These are phyloP conservation scores for Pilaira anomala DNA, from an alignment of 192 early-diverging fungal species.

Conservation along the genomic window DNA sequence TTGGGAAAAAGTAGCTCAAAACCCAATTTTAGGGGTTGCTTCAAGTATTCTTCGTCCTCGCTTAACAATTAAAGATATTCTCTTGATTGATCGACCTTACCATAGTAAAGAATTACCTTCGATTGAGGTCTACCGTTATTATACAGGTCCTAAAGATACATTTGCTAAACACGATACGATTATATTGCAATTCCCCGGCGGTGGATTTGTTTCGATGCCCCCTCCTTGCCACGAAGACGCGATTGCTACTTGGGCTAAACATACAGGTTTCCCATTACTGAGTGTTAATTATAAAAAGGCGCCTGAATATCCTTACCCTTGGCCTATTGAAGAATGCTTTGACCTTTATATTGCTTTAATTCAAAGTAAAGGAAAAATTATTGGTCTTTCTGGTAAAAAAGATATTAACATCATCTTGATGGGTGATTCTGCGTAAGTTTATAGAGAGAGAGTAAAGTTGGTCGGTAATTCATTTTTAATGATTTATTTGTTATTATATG, in stretches of 20 bases:
- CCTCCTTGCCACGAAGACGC: conserved; percentile 87
- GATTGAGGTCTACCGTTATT: conserved; percentile 53
- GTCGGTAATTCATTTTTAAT: conserved; percentile 13
- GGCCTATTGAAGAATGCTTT: conserved; percentile 86
- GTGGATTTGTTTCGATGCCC: conserved; percentile 91
- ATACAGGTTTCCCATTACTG: conserved; percentile 68
- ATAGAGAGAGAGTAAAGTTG: neutral
- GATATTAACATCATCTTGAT: conserved; percentile 72
- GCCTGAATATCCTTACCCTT: conserved; percentile 94
- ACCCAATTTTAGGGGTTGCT: conserved; percentile 58
- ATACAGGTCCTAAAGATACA: conserved; percentile 42
- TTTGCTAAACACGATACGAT: conserved; percentile 41
- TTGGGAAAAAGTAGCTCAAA: conserved; percentile 81
- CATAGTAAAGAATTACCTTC: conserved; percentile 27
- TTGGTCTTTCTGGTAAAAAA: conserved; percentile 68
- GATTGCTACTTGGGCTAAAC: conserved; percentile 73
- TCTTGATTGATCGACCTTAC: conserved; percentile 23
- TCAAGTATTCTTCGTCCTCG: conserved; percentile 43
- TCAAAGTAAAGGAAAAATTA: conserved; percentile 68
- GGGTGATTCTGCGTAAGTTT: conserved; percentile 91
- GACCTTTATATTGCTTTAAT: conserved; percentile 77
- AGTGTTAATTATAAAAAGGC: conserved; percentile 93
- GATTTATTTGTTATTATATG: neutral
- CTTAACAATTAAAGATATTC: conserved; percentile 38
- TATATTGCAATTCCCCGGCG: conserved; percentile 70